phyloP scores from a whole-genome alignment of 2,329 filamentous ascomycete genomes.

The Penicillium sp. region DNA sequence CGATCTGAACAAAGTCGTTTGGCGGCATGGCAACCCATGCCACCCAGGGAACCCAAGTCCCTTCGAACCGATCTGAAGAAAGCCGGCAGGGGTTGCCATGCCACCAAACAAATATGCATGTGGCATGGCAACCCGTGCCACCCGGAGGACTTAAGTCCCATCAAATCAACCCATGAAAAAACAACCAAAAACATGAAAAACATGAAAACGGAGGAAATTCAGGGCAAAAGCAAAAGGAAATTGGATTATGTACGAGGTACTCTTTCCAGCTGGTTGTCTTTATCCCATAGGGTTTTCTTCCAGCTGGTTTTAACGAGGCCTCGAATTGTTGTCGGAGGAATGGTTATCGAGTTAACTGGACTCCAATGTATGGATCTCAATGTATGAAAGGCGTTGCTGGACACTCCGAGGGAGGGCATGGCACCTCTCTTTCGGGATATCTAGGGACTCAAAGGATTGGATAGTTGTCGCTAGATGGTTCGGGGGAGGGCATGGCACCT shows the following conservation, averaged over 20 bases:
- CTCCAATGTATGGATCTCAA: neutral
- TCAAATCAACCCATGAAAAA: neutral
- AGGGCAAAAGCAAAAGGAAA: neutral
- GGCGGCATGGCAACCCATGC: neutral
- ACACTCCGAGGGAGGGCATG: constrained; percentile 2
- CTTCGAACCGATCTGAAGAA: neutral
- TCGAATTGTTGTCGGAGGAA: neutral
- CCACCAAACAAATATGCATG: too few relatives aligned
- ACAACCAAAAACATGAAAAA: too few relatives aligned
- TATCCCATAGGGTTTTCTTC: constrained; percentile 2
- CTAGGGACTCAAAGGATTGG: neutral
- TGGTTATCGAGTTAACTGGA: neutral
- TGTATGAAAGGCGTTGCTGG: neutral
- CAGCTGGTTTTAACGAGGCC: constrained; percentile 11
- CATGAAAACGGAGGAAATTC: neutral
- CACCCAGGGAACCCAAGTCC: neutral
- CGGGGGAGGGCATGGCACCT: constrained; percentile 6
- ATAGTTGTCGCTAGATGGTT: neutral
- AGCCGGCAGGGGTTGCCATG: too few relatives aligned
- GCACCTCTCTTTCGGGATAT: constrained; percentile 3
- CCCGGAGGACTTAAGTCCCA: neutral
- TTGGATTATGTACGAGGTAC: constrained; percentile 1
- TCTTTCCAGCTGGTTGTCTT: constrained; percentile 10
- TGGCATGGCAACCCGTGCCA: too few relatives aligned
- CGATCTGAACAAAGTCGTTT: neutral